A percentile compares a stretch with the other conserved stretches of the same genome.
Evolutionary conservation across 331 rosid species (phyloP).

Genomic region (Malus hybrid): DNA sequence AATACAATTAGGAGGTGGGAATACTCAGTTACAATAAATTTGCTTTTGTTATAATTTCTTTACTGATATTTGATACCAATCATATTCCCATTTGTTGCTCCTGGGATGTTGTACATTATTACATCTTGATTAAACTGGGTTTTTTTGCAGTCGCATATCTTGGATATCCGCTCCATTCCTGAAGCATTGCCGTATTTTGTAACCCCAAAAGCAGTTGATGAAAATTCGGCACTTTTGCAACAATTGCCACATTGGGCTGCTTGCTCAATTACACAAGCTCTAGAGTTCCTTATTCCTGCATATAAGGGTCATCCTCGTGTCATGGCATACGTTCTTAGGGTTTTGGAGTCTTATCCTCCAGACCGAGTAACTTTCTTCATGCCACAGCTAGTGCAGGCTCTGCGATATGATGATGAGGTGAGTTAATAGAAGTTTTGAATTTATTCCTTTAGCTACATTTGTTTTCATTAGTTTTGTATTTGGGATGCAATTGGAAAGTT

Average conservation of each 20-base stretch:
- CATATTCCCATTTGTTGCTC: not conserved
- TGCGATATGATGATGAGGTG: conserved; percentile 95
- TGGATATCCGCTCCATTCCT: conserved; percentile 79
- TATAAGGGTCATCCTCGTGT: conserved; percentile 97
- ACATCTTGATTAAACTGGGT: not conserved
- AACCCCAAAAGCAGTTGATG: conserved; percentile 87
- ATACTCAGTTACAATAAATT: not conserved
- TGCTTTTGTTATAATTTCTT: not conserved
- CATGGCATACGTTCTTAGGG: conserved; percentile 96
- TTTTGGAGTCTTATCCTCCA: conserved; percentile 95
- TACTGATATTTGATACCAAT: not conserved
- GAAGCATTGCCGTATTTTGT: conserved; percentile 95
- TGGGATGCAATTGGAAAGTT: not conserved
- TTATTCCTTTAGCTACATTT: not conserved
- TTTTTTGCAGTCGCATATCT: conserved; percentile 64
- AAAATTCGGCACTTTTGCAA: conserved; percentile 83
- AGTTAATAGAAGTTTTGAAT: conserved; percentile 3
- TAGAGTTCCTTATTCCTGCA: conserved; percentile 91
- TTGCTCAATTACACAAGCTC: conserved; percentile 93
- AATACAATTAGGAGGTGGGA: not conserved
- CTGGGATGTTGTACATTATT: not conserved
- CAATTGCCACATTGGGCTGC: conserved; percentile 99
- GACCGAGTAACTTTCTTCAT: conserved; percentile 89
- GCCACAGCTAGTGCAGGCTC: conserved; percentile 97
- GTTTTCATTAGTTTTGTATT: not conserved